Conservation (phyloP, 257 asterid species). For the Ilex asprella region DNA sequence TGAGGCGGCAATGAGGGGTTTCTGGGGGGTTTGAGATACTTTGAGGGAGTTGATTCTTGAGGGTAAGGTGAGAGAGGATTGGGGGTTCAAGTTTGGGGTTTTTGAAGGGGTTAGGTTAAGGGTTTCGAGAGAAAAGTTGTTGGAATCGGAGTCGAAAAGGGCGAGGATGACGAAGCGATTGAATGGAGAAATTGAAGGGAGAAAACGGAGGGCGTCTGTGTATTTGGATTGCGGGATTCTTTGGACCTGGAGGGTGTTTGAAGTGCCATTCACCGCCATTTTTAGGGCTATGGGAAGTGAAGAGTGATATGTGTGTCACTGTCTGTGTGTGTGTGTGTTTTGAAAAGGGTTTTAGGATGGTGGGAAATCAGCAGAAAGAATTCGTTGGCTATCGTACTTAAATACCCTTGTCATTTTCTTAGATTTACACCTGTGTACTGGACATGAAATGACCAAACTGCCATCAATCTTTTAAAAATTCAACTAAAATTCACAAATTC, state of each 20-base stretch:
- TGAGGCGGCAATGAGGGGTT: conserved; percentile 59
- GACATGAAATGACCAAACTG: too few species aligned
- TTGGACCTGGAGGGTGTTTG: conserved; percentile 32
- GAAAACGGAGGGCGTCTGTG: conserved; percentile 80
- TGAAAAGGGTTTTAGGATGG: too few species aligned
- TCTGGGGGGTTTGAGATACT: conserved; percentile 32
- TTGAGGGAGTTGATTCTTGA: conserved; percentile 57
- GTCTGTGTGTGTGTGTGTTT: too few species aligned
- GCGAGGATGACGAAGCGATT: conserved; percentile 68
- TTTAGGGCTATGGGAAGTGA: conserved; percentile 2
- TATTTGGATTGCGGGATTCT: conserved; percentile 51
- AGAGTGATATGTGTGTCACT: too few species aligned
- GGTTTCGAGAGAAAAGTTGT: conserved; percentile 53
- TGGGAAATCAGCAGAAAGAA: too few species aligned
- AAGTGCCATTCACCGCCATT: conserved; percentile 24
- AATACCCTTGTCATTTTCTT: too few species aligned
- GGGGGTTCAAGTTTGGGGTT: conserved; percentile 21
- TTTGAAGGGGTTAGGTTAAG: conserved; percentile 33
- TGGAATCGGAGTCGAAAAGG: conserved; percentile 47
- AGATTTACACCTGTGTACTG: too few species aligned
- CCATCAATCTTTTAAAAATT: too few species aligned
- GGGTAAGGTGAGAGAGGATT: conserved; percentile 40
- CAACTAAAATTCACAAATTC: too few species aligned
- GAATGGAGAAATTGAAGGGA: conserved; percentile 72
- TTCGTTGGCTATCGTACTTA: too few species aligned